phyloP scores from a whole-genome alignment of 768 basidiomycete genomes.

The Collybia nuda region DNA sequence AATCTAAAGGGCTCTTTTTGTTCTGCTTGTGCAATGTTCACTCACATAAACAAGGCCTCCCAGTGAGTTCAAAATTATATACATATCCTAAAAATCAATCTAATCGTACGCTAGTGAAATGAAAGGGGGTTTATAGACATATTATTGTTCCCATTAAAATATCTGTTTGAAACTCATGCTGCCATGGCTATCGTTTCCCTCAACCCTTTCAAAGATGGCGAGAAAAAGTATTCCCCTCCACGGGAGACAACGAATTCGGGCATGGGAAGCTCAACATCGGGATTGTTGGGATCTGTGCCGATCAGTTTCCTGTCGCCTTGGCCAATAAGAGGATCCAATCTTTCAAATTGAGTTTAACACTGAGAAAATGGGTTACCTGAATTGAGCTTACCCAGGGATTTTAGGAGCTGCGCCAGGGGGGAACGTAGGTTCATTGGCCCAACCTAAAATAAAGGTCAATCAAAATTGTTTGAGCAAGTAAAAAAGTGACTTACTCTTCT shows the following conservation, averaged over 20 bases:
- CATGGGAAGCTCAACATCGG: conserved; percentile 26
- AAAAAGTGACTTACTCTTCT: conserved; percentile 28
- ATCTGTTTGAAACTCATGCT: not conserved
- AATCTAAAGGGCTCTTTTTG: not conserved
- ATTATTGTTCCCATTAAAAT: not conserved
- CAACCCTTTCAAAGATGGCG: conserved; percentile 46
- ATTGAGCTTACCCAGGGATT: conserved; percentile 26
- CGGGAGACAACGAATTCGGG: conserved; percentile 42
- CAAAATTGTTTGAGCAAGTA: not conserved
- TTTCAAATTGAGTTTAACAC: conserved; percentile 9
- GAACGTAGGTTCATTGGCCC: conserved; percentile 38
- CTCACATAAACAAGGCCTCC: not conserved
- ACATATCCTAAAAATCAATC: not conserved
- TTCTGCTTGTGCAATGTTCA: not conserved
- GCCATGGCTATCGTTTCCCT: conserved; percentile 28
- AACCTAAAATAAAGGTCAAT: conserved; percentile 20
- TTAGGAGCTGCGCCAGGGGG: conserved; percentile 26
- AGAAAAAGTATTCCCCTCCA: conserved; percentile 56
- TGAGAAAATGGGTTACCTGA: not conserved
- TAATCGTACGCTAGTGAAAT: not conserved
- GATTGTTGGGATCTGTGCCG: conserved; percentile 32
- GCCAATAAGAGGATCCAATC: conserved; percentile 51
- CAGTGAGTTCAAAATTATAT: too few relatives aligned
- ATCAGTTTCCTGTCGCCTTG: conserved; percentile 23
- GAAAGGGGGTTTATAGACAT: not conserved